Evolutionary conservation across 805 yeast genomes (phyloP).

Genomic region (Metschnikowia amazonensis): DNA sequence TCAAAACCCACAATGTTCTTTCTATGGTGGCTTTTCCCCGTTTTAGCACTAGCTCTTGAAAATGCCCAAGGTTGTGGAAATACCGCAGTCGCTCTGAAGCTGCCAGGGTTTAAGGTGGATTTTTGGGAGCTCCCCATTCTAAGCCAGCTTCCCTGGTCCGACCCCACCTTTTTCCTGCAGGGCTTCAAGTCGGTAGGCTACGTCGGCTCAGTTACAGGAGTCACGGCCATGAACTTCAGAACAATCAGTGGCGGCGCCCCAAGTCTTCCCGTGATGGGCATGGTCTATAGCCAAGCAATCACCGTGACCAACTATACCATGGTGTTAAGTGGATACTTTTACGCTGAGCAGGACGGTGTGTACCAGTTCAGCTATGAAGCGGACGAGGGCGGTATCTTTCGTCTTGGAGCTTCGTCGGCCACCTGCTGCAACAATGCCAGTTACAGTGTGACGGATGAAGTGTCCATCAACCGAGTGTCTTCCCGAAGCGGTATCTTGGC

Average conservation of each 20-base stretch:
- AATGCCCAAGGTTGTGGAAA: too few species aligned
- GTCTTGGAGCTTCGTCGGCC: neutral
- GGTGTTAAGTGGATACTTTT: neutral
- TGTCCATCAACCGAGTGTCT: constrained; percentile 8
- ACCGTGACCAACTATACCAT: neutral
- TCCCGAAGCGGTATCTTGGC: constrained; percentile 9
- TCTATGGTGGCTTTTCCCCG: too few species aligned
- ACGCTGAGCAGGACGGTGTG: neutral
- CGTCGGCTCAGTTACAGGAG: neutral
- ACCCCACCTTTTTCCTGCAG: neutral
- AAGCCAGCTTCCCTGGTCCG: neutral
- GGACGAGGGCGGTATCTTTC: neutral
- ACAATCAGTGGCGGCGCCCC: neutral
- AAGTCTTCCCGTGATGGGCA: neutral
- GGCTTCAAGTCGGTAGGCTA: constrained; percentile 5
- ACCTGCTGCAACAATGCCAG: constrained; percentile 15
- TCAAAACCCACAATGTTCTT: too few species aligned
- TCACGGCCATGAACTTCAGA: neutral
- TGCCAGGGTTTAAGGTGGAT: neutral
- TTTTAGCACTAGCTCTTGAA: too few species aligned
- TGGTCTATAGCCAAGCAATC: neutral
- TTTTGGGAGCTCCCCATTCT: neutral
- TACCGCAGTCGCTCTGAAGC: too few species aligned
- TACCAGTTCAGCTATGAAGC: neutral
- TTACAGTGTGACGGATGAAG: constrained; percentile 10